Evolutionary conservation across 2,329 filamentous ascomycete genomes (phyloP), one percentile per base, ranked within the genome.

Genomic region (Nemania sp.): DNA sequence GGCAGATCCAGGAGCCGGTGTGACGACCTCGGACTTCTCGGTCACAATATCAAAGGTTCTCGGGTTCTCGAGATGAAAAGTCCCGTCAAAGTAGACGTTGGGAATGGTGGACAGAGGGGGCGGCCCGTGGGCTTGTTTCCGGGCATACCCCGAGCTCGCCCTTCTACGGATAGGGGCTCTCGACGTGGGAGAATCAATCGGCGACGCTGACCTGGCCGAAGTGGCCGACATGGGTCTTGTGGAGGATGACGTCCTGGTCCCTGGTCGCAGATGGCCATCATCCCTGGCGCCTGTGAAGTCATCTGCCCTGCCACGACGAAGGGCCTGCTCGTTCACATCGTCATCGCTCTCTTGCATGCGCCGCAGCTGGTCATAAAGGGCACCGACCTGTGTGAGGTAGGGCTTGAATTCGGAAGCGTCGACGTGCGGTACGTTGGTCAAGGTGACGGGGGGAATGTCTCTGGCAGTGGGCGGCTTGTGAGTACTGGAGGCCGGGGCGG

Each of bases 1-100:
- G 42, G 72, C 72, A 32, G 79, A 80, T 49, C 81, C 81, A 3
- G 85, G 81, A 1, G 82, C 79, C 7, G 87, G 84, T 20, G 88
- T 85, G n/a, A 98, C 89, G n/a, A 99, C 91, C 74, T 98, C 94
- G 11, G 95, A 97, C 61, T 92, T 86, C 75, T 99, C 95, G 72
- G 93, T 98, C 13, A 99, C 93, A 25, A 98, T 87, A 73, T 99
- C 95, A 73, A 99, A 99, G 0, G 90, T 98, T 52, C 95, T 87
- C 0, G 95, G 95, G 65, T 99, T 98, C 72, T 99, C 95, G 7
- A 99, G 83, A 69, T 92, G 94, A 68, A 99, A 99, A 68, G 92
- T 88, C 35, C 96, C 90, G 55, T 98, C 95, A 68, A 97, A 97
- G 73, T 98, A 99, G 11, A 99, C 91, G 50, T 80, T 85, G 0